These are phyloP conservation scores for Hypomyces perniciosus DNA, from an alignment of 2,329 filamentous ascomycete species.

Conservation along the genomic window DNA sequence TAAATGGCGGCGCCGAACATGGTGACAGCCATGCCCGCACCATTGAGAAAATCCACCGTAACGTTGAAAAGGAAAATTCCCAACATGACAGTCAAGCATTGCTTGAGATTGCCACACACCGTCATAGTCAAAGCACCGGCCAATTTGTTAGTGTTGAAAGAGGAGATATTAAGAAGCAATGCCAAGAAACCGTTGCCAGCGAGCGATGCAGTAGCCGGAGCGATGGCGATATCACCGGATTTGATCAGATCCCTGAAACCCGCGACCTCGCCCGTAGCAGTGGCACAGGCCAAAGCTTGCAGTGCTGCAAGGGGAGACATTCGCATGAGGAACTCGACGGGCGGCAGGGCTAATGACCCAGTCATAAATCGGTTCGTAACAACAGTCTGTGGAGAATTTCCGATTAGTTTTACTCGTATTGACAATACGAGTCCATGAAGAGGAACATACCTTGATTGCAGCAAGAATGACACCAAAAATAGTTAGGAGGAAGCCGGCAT, in stretches of 20 bases:
- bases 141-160: constrained; percentile 53
- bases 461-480: constrained; percentile 49
- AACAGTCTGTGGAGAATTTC: constrained; percentile 39
- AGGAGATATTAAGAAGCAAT: constrained; percentile 50
- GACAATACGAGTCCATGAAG: background rate
- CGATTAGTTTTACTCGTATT: constrained; percentile 12
- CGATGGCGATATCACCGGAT: constrained; percentile 29
- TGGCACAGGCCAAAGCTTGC: constrained; percentile 48
- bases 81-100: constrained; percentile 49
- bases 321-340: constrained; percentile 55
- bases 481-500: constrained; percentile 49
- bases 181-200: constrained; percentile 48
- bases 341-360: constrained; percentile 49
- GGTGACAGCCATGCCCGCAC: constrained; percentile 50
- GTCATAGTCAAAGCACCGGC: constrained; percentile 55
- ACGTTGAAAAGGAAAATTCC: constrained; percentile 49
- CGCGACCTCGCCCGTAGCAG: constrained; percentile 46
- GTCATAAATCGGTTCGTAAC: constrained; percentile 61
- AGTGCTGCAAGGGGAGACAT: constrained; percentile 56
- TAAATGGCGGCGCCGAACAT: constrained; percentile 52
- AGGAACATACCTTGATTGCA: constrained; percentile 42
- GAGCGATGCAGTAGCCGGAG: constrained; percentile 35
- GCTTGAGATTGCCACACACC: constrained; percentile 54
- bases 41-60: constrained; percentile 45
- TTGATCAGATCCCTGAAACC: constrained; percentile 33